A percentile compares a stretch with the other conserved stretches of the same genome.
Conservation (phyloP, 768 basidiomycete genomes). For the Neoboletus subvelutipes region DNA sequence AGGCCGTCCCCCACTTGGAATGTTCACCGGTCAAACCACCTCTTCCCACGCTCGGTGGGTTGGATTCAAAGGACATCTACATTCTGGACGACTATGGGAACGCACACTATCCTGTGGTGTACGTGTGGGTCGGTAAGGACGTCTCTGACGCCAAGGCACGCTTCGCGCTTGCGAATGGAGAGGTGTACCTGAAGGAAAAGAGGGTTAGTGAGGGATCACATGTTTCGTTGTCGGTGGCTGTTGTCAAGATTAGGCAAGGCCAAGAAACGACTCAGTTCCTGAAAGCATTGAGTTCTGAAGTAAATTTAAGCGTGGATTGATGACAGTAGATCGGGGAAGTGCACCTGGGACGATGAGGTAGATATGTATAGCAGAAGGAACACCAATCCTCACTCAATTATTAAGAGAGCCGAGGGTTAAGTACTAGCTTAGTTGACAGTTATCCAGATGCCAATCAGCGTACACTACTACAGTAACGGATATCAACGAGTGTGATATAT, state of each 20-base stretch:
- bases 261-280: conserved; percentile 50
- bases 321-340: not conserved
- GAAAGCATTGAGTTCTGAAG: not conserved
- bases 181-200: conserved; percentile 45
- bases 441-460: not conserved
- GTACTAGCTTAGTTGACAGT: not conserved
- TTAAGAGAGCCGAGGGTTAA: not conserved
- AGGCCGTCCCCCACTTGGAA: conserved; percentile 40
- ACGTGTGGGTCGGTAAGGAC: conserved; percentile 56
- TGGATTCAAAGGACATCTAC: conserved; percentile 52
- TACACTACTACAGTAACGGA: not conserved
- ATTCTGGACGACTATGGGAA: conserved; percentile 45
- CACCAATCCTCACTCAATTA: not conserved
- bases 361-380: not conserved
- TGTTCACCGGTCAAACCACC: conserved; percentile 35
- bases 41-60: conserved; percentile 27
- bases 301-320: not conserved
- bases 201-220: conserved; percentile 18
- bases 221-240: conserved; percentile 18
- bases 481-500: not conserved
- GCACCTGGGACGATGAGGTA: not conserved
- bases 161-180: conserved; percentile 56
- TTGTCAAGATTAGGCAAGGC: conserved; percentile 36
- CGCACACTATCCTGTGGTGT: conserved; percentile 42
- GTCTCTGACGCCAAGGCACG: conserved; percentile 47